Base-by-base conservation (phyloP, 768 basidiomycete genomes). In the Butyriboletus loyo region DNA sequence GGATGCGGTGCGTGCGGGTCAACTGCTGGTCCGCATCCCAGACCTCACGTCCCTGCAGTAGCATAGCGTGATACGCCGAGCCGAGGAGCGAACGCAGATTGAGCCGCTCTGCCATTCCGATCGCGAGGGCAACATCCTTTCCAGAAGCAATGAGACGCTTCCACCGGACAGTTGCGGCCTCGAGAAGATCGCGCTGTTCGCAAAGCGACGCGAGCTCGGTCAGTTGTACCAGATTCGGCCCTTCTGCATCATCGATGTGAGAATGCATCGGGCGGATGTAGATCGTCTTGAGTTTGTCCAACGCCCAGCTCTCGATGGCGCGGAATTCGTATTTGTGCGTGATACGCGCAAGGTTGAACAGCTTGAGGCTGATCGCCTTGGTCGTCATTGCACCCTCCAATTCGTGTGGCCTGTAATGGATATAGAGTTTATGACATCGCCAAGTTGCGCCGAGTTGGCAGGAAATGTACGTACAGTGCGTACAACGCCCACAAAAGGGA, bases 401-500 rank as follows among this genome's bases (percentile, higher is more conserved):
- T 22, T 81, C 77, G 6, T 74, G 74, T 8, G 74, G 72, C 39
- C 81, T 82, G 56, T 38, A 37, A 43, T 34, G 17, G 27, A 45
- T 32, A 50, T 42, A 28, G 37, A 35, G 30, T 45, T 43, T 48
- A 50, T 45, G 55, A 40, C 42, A 35, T 24, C 28, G 52, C 51
- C 15, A 45, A 30, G 27, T 27, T 27, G 27, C 21, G 34, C 2
- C 0, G 11, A 34, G 28, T 35, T 35, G 50, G 50, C 39, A 50
- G 34, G 35, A 40, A 48, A 47, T 45, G 43, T 45, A 74, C 80
- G 63, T 68, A 84, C 82, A 74, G 61, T 0, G 77, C 75, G 57
- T 82, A 77, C 41, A 81, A 60, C 4, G 76, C 73, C 79, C 80
- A 83, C 32, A 83, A 65, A 35, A 84, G 71, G 4, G 78, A 79